Conservation (phyloP, 495 filamentous ascomycete species). For the Terfezia claveryi region DNA sequence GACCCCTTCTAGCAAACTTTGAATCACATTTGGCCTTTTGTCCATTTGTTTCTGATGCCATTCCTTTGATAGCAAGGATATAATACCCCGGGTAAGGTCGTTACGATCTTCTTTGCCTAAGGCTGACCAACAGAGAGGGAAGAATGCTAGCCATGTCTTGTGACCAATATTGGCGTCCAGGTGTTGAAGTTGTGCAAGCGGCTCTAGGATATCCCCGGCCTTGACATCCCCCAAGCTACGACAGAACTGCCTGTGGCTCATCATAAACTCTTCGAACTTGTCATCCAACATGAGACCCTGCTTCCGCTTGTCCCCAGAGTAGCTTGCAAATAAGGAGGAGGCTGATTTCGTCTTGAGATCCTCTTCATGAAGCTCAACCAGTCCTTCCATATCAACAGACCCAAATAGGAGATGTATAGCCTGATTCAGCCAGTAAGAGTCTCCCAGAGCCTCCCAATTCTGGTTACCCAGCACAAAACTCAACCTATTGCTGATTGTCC, state of each 20-base stretch:
- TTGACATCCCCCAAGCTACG: constrained; percentile 62
- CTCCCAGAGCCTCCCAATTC: constrained; percentile 86
- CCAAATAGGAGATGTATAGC: constrained; percentile 79
- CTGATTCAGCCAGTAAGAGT: constrained; percentile 92
- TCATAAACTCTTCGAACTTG: constrained; percentile 58
- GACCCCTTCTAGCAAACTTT: constrained; percentile 66
- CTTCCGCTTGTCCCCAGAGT: constrained; percentile 49
- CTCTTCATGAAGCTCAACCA: constrained; percentile 51
- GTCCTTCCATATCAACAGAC: constrained; percentile 61
- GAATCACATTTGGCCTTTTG: constrained; percentile 80
- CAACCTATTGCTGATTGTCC: constrained; percentile 62
- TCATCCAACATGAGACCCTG: constrained; percentile 54
- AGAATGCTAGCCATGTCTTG: constrained; percentile 72
- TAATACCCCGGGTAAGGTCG: constrained; percentile 79
- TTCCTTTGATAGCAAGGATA: constrained; percentile 71
- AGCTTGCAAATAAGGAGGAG: constrained; percentile 44
- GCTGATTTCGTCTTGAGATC: constrained; percentile 60
- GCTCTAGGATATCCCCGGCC: constrained; percentile 68
- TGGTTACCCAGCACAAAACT: constrained; percentile 79
- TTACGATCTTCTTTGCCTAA: constrained; percentile 65
- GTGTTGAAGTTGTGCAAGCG: constrained; percentile 85
- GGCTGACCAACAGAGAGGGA: constrained; percentile 83
- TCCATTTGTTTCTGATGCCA: constrained; percentile 87
- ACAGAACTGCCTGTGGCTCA: constrained; percentile 58
- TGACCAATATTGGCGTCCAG: constrained; percentile 58